Conservation (phyloP, 2,329 filamentous ascomycete genomes). For the Lecanicillium sp. region DNA sequence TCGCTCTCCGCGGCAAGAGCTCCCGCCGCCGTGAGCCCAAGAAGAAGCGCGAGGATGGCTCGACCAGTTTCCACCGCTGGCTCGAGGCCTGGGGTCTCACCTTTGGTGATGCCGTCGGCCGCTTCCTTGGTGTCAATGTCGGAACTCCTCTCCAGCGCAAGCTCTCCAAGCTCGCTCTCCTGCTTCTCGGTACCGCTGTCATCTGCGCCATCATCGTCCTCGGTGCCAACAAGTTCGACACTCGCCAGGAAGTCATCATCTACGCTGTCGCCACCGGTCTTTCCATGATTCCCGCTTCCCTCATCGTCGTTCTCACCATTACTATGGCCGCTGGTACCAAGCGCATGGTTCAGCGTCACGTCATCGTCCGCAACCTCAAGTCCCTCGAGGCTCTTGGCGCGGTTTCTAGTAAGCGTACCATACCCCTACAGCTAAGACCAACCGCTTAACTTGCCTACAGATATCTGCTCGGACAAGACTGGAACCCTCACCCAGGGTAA, state of each 20-base stretch:
- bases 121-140: slow-evolving; percentile 44
- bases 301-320: slow-evolving; percentile 50
- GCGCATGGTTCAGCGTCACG: slow-evolving; percentile 46
- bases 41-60: slow-evolving; percentile 41
- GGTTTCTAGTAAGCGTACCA: slow-evolving; percentile 36
- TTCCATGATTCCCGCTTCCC: slow-evolving; percentile 45
- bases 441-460: slow-evolving; percentile 23
- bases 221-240: slow-evolving; percentile 35
- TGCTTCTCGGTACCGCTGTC: slow-evolving; percentile 56
- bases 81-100: slow-evolving; percentile 33
- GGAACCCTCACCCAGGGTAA: slow-evolving; percentile 48
- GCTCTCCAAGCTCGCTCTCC: slow-evolving; percentile 61
- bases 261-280: slow-evolving; percentile 41
- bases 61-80: slow-evolving; percentile 26
- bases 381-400: slow-evolving; percentile 49
- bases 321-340: slow-evolving; percentile 52
- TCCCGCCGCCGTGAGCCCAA: slow-evolving; percentile 30
- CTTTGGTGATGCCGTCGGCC: slow-evolving; percentile 29
- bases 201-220: slow-evolving; percentile 41
- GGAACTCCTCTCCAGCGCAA: slow-evolving; percentile 66
- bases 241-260: slow-evolving; percentile 35
- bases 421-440: slow-evolving; percentile 1
- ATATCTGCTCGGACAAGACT: slow-evolving; percentile 54
- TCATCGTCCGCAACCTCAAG: slow-evolving; percentile 47
- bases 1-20: slow-evolving; percentile 33